Evolutionary conservation across 345 rosid species (phyloP), one percentile per base, ranked within the genome.

Genomic region (Reutealis trisperma): DNA sequence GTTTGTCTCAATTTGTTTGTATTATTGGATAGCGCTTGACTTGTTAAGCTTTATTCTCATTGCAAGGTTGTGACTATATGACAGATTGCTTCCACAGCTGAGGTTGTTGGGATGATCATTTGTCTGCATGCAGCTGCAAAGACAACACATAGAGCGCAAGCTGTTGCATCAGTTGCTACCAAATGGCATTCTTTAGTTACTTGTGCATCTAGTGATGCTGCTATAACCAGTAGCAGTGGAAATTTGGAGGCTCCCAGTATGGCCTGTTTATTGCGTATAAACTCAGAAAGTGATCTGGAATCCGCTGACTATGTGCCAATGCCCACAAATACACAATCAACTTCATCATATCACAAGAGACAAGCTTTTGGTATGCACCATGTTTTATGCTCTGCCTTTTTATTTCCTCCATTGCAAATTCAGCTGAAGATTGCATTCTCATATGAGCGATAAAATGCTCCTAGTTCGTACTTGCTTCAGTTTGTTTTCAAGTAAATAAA

Each of bases 61-160:
- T 24, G 41, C 24, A 18, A 21, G 18, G 19, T 70, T n/a, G 51
- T 57, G 57, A 34, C 19, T 45, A 3, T 54, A 3, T 72, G 54
- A 71, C 83, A 85, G 88, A 80, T 85, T 8, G 44, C 83, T 34
- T 78, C 81, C 3, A 71, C 83, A 44, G 77, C 79, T 73, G 81
- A 85, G 77, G 81, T 83, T 44, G 79, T 81, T 57, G 86, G 88
- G 16, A 59, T 83, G 70, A 41, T 85, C 8, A 73, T 83, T 24
- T 83, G 79, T 83, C 83, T 85, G 51, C 78, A 85, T 22, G 84
- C 86, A 32, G 88, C 86, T 51, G 75, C 88, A 62, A 85, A 80
- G 65, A 83, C 66, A 47, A 27, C 86, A 3, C 81, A 78, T 41
- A 75, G 88, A 78, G 86, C 88, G 47, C 88, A 85, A 62, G 77